Evolutionary conservation across 495 filamentous ascomycete genomes (phyloP).

Genomic region (Penicillium riverlandense): DNA sequence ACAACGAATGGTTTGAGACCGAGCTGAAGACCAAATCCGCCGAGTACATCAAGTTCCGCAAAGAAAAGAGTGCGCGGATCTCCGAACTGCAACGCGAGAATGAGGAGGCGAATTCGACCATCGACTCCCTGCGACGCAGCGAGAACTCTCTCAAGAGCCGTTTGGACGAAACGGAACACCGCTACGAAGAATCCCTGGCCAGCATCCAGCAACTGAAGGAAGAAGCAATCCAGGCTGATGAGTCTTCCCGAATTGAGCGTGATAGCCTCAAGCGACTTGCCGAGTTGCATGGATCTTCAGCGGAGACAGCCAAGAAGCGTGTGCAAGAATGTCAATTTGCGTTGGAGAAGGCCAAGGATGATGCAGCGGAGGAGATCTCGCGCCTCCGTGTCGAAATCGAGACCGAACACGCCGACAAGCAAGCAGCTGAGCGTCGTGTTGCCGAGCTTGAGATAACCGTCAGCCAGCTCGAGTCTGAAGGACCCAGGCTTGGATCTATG

Average conservation of each 20-base stretch:
- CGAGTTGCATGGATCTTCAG: slow-evolving; percentile 76
- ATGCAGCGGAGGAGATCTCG: slow-evolving; percentile 74
- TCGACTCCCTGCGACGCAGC: slow-evolving; percentile 69
- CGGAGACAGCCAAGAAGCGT: slow-evolving; percentile 69
- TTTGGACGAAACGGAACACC: slow-evolving; percentile 75
- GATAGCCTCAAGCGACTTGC: slow-evolving; percentile 73
- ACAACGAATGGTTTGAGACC: slow-evolving; percentile 84
- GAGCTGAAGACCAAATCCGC: slow-evolving; percentile 83
- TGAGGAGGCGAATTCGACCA: slow-evolving; percentile 68
- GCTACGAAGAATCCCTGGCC: slow-evolving; percentile 73
- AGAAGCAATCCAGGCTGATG: slow-evolving; percentile 65
- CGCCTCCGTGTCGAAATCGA: slow-evolving; percentile 72
- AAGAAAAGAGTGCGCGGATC: slow-evolving; percentile 85
- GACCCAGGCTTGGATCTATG: slow-evolving; percentile 28
- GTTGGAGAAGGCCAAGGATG: slow-evolving; percentile 71
- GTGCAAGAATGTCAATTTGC: slow-evolving; percentile 73
- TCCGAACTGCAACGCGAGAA: slow-evolving; percentile 80
- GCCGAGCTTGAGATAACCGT: slow-evolving; percentile 69
- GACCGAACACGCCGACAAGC: slow-evolving; percentile 66
- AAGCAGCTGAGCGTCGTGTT: slow-evolving; percentile 60
- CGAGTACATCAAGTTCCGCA: slow-evolving; percentile 84
- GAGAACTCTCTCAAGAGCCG: slow-evolving; percentile 74
- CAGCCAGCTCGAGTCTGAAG: slow-evolving; percentile 55
- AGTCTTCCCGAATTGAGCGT: slow-evolving; percentile 76
- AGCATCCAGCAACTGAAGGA: slow-evolving; percentile 82